These are phyloP conservation scores for Dactylellina leptospora DNA, from an alignment of 2,329 filamentous ascomycete genomes.

Conservation along the genomic window DNA sequence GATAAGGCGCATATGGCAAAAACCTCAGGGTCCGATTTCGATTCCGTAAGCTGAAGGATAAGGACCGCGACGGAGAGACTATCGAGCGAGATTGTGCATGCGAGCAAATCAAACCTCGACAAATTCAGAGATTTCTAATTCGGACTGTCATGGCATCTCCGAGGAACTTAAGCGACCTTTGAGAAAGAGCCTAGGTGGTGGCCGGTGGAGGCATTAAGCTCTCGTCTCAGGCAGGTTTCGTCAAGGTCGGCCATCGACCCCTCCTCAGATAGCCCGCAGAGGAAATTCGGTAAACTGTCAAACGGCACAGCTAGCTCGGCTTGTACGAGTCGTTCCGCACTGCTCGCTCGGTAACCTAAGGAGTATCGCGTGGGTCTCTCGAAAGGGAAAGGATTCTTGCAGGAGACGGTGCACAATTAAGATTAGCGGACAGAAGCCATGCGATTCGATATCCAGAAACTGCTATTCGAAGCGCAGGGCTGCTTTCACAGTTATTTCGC, in stretches of 20 bases:
- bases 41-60: constrained; percentile 47
- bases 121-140: constrained; percentile 45
- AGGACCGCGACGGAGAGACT: constrained; percentile 19
- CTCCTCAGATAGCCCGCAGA: background rate
- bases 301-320: constrained; percentile 13
- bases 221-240: constrained; percentile 6
- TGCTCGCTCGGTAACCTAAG: too few relatives aligned
- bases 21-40: constrained; percentile 16
- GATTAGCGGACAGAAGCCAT: background rate
- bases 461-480: background rate
- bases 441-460: background rate
- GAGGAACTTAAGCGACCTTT: constrained; percentile 43
- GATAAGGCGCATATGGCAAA: constrained; percentile 27
- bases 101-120: constrained; percentile 44
- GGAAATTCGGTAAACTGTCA: constrained; percentile 19
- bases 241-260: constrained; percentile 4
- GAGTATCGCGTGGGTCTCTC: too few relatives aligned
- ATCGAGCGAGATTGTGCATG: constrained; percentile 48
- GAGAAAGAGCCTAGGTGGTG: constrained; percentile 20
- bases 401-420: too few relatives aligned
- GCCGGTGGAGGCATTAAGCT: constrained; percentile 5
- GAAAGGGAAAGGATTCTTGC: too few relatives aligned
- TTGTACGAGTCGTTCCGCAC: background rate
- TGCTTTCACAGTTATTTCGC: background rate
- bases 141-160: constrained; percentile 46